These are phyloP conservation scores for Phylloporus sp. DNA, from an alignment of 768 basidiomycete species.

Conservation along the genomic window DNA sequence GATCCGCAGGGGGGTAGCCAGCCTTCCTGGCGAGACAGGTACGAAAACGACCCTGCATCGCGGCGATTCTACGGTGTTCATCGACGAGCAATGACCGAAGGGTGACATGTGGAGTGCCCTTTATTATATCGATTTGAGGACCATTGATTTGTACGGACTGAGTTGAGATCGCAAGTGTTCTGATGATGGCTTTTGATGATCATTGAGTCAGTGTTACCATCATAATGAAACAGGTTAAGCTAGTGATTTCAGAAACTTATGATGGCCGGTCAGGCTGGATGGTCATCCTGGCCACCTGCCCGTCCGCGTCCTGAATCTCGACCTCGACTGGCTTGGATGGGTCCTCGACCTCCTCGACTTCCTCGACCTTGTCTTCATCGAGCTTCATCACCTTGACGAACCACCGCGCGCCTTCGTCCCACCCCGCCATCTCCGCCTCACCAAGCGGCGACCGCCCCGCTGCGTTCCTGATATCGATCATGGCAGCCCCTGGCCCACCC, in stretches of 20 bases:
- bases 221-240: background rate
- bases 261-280: conserved; percentile 25
- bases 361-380: conserved; percentile 41
- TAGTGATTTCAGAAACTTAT: background rate
- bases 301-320: conserved; percentile 70
- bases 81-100: conserved; percentile 9
- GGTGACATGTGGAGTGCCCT: background rate
- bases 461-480: conserved; percentile 74
- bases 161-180: background rate
- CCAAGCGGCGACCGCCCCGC: conserved; percentile 74
- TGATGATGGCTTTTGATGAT: background rate
- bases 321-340: conserved; percentile 51
- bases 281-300: conserved; percentile 61
- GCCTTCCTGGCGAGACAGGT: conserved; percentile 21
- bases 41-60: conserved; percentile 21
- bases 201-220: background rate
- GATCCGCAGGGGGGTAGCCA: background rate
- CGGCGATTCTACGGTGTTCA: conserved; percentile 2
- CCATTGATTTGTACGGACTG: conserved; percentile 14
- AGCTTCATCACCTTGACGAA: conserved; percentile 79
- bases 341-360: conserved; percentile 29
- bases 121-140: background rate
- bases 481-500: conserved; percentile 54
- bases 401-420: conserved; percentile 84
- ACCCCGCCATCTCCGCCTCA: conserved; percentile 75